Conservation (phyloP, 805 yeast species). For the Starmerella asiatica region DNA sequence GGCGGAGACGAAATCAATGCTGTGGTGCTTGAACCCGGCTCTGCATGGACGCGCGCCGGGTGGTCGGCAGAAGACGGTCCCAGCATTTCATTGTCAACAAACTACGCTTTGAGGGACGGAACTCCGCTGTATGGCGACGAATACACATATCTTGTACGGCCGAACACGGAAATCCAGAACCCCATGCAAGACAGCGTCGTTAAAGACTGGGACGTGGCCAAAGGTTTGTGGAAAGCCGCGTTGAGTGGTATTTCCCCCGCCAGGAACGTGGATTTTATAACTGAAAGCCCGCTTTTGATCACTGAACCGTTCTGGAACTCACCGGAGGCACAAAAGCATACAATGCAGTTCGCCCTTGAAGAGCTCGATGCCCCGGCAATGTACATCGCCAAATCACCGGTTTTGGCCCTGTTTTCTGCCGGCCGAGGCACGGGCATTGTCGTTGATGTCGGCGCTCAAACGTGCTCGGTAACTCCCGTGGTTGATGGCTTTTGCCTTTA, state of each 20-base stretch:
- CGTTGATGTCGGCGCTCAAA: conserved; percentile 74
- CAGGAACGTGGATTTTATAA: conserved; percentile 23
- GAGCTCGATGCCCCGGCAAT: conserved; percentile 62
- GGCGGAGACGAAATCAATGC: conserved; percentile 72
- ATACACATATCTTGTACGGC: conserved; percentile 11
- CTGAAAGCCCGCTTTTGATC: conserved; percentile 60
- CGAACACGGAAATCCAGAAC: conserved; percentile 12
- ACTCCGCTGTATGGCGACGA: conserved; percentile 19
- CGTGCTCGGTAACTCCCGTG: conserved; percentile 46
- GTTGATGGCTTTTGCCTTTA: conserved; percentile 21
- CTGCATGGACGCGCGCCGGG: conserved; percentile 70
- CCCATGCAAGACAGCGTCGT: conserved; percentile 21
- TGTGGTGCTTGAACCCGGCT: conserved; percentile 82
- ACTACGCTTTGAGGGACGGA: conserved; percentile 13
- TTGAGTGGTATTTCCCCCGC: conserved; percentile 35
- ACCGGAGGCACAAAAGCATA: conserved; percentile 47
- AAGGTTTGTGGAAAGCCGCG: conserved; percentile 55
- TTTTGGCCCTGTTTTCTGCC: conserved; percentile 75
- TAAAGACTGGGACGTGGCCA: conserved; percentile 73
- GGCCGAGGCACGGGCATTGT: conserved; percentile 80
- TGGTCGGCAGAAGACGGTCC: conserved; percentile 91
- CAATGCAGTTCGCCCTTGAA: conserved; percentile 63
- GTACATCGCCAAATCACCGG: conserved; percentile 69
- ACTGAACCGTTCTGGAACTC: conserved; percentile 86
- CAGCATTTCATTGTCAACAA: conserved; percentile 34